Evolutionary conservation across 192 early-diverging fungal species (phyloP), one percentile per base, ranked within the genome.

Genomic region (Glomus cerebriforme): DNA sequence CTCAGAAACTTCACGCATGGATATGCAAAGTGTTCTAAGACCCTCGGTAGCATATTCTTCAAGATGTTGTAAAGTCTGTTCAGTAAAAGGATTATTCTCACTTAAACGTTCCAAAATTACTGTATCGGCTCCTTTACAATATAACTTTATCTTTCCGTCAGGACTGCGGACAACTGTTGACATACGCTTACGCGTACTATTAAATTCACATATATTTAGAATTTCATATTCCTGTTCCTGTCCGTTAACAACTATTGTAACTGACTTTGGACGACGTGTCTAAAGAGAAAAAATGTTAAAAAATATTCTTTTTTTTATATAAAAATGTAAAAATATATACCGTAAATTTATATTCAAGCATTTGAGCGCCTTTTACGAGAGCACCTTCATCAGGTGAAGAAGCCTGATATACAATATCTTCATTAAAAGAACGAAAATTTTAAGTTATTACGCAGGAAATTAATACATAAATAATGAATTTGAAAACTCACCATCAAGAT

Each of bases 141-240:
- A 99, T 49, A 99, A 81, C 80, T 95, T 94, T 54, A 95, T 92
- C 43, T 86, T 87, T 15, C 95, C 96, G 49, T 97, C 93, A 2
- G 97, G 94, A 13, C 90, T 89, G 13, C 96, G 92, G 31, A 98
- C 89, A 43, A 99, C 85, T 7, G 94, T 94, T 8, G 95, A 96
- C 98, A 99, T 99, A 73, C 98, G 90, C 82, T 99, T 99, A 59
- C 98, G 90, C n/a, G 96, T 98, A 60, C 95, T 96, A 84, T 99
- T 98, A 89, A 99, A 99, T 87, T 99, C 98, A 84, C 95, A 96
- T 79, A 98, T 92, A 76, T 96, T 96, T 26, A 99, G 86, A 43
- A 99, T 91, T 84, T 98, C 95, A 80, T 91, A 98, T 80, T 98
- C 95, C 45, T 79, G 32, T 35, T 88, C 88, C 24, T 70, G 19